Evolutionary conservation across 257 asterid genomes (phyloP), one percentile per base, ranked within the genome.

Genomic region (Solanum medicagineum): DNA sequence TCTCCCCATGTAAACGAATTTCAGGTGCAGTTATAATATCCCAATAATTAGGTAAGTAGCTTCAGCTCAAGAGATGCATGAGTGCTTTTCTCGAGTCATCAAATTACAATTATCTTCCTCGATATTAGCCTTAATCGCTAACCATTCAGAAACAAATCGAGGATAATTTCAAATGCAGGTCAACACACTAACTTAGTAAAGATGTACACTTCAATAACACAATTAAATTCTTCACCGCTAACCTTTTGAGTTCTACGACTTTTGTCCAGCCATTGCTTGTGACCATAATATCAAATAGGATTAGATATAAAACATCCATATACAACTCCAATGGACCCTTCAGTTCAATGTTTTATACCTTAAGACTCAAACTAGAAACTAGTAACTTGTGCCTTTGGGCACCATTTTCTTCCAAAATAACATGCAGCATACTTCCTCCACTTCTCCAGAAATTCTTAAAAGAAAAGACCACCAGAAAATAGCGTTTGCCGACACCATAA

Each of bases 361-460:
- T 74, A 74, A 14, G 44, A 75, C 15, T 49, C 55, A 75, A 29
- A 15, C 24, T 19, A 24, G 17, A 22, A 75, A 75, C 10, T 24
- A 44, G 45, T 22, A 49, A 75, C 15, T 24, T 75, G 62, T 45
- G 60, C 45, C 51, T 49, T 75, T 49, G 13, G 12, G 62, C 13
- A 49, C 49, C 60, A 49, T 51, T 51, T 75, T 24, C 83, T 77
- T 77, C 14, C 13, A n/a, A 51, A 51, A 51, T 8, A 77, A 15
- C 82, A 77, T 26, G 44, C 47, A 51, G 47, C 22, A 24, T 26
- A 51, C 16, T 26, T 60, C 86, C 84, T 69, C 79, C 71, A 55
- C 79, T 82, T 75, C 83, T 84, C 83, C 83, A 32, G 20, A 70
- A 59, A 11, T 68, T 85, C 87, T 85, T 83, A 62, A 81, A 73